A percentile compares a stretch with the other conserved stretches of the same genome.
These are phyloP conservation scores for Yarrowia sp. DNA, from an alignment of 805 yeast genomes.

Conservation along the genomic window DNA sequence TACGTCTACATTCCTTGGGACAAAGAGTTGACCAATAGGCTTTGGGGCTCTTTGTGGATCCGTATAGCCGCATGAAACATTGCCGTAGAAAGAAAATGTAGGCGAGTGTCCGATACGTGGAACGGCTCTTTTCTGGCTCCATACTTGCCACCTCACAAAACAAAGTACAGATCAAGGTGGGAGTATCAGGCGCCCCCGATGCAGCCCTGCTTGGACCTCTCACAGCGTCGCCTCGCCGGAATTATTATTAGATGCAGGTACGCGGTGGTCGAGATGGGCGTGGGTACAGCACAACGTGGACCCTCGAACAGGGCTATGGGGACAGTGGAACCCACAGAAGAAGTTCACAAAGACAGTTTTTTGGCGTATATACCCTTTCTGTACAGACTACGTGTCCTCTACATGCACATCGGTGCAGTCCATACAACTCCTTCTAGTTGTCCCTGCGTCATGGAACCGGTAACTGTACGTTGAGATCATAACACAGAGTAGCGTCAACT, in stretches of 20 bases:
- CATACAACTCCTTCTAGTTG: too few relatives aligned
- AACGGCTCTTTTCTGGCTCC: not conserved
- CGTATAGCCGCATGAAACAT: constrained; percentile 22
- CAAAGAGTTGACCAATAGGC: not conserved
- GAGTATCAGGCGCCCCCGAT: not conserved
- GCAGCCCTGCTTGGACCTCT: not conserved
- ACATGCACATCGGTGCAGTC: too few relatives aligned
- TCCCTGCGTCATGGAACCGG: too few relatives aligned
- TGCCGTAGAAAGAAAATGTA: constrained; percentile 13
- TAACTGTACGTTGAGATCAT: too few relatives aligned
- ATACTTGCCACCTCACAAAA: not conserved
- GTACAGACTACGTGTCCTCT: too few relatives aligned
- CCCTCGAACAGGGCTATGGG: too few relatives aligned
- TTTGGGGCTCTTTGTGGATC: constrained; percentile 13
- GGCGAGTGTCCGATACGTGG: constrained; percentile 1
- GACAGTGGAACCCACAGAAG: too few relatives aligned
- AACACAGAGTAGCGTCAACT: too few relatives aligned
- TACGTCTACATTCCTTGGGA: constrained; percentile 11
- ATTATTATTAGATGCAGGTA: constrained; percentile 5
- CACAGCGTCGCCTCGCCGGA: not conserved
- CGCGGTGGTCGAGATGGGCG: not conserved
- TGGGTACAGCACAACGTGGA: too few relatives aligned
- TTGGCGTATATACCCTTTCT: too few relatives aligned
- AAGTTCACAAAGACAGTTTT: too few relatives aligned
- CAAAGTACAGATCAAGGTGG: not conserved